These are phyloP conservation scores for Cystofilobasidium ferigula DNA, from an alignment of 768 basidiomycete species.

Conservation along the genomic window DNA sequence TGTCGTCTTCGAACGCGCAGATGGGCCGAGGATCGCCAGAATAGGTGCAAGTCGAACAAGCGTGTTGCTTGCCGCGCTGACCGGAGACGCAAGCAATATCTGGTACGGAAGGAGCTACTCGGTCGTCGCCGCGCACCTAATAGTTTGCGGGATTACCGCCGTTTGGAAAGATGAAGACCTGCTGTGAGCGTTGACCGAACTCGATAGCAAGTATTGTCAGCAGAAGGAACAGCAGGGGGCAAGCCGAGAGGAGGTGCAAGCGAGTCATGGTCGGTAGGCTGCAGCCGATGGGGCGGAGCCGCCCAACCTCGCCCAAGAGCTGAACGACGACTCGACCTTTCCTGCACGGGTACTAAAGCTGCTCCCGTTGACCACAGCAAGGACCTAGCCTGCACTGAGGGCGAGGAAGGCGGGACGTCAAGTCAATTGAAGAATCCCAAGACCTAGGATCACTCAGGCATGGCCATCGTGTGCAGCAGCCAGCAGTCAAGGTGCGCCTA, in stretches of 20 bases:
- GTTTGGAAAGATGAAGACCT: neutral
- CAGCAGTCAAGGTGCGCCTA: constrained; percentile 8
- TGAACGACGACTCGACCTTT: no score
- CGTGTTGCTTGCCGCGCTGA: neutral
- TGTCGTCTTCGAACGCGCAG: neutral
- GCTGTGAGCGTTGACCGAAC: neutral
- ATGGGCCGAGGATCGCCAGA: neutral
- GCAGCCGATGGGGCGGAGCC: neutral
- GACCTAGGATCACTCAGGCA: no score
- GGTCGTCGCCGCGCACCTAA: neutral
- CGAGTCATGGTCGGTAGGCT: neutral
- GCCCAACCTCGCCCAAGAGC: no score
- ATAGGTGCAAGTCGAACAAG: neutral
- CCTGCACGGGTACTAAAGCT: no score
- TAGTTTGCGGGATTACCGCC: neutral
- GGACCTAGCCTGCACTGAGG: no score
- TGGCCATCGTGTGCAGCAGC: neutral
- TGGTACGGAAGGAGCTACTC: neutral
- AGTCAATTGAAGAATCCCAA: no score
- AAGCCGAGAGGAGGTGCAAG: no score
- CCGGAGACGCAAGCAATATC: neutral
- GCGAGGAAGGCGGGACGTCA: no score
- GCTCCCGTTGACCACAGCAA: no score
- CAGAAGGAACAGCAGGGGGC: no score
- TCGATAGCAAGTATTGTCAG: no score